A percentile compares a stretch with the other conserved stretches of the same genome.
Conservation (phyloP, 2,329 filamentous ascomycete species). For the Arachnopeziza araneosa region DNA sequence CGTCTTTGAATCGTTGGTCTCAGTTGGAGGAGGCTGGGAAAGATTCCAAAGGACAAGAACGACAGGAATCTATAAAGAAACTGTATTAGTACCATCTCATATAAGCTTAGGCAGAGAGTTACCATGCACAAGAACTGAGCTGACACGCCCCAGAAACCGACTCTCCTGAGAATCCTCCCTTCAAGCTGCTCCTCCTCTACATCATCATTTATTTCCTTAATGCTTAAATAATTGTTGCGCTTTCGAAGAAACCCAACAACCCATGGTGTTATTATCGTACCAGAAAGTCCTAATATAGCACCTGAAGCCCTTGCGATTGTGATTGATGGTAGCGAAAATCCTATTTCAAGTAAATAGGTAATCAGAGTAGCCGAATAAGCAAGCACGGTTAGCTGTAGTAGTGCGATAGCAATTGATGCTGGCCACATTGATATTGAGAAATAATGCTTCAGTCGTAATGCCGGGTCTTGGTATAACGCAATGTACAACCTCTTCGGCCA, state of each 20-base stretch:
- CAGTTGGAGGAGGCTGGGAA: constrained; percentile 3
- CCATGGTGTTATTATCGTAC: constrained; percentile 45
- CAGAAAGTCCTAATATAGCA: constrained; percentile 42
- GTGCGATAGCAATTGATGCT: constrained; percentile 42
- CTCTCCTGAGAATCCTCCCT: constrained; percentile 8
- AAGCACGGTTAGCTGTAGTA: constrained; percentile 43
- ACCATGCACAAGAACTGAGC: constrained; percentile 35
- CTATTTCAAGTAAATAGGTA: constrained; percentile 45
- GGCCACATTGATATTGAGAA: constrained; percentile 33
- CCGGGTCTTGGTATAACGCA: constrained; percentile 15
- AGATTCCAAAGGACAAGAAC: constrained; percentile 30
- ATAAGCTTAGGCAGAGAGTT: constrained; percentile 3
- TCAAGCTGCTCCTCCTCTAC: constrained; percentile 18
- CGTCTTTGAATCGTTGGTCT: neutral
- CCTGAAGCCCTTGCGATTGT: constrained; percentile 40
- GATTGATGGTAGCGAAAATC: constrained; percentile 40
- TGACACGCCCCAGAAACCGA: constrained; percentile 35
- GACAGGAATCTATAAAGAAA: constrained; percentile 27
- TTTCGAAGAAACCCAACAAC: constrained; percentile 34
- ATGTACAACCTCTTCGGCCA: constrained; percentile 2
- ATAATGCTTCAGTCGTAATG: constrained; percentile 29
- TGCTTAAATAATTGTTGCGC: constrained; percentile 1
- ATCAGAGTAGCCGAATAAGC: constrained; percentile 48
- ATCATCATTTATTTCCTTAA: constrained; percentile 7
- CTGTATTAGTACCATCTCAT: neutral